Conservation (phyloP, 1,284 basidiomycete genomes). For the Phylloboletellus chloephorus region DNA sequence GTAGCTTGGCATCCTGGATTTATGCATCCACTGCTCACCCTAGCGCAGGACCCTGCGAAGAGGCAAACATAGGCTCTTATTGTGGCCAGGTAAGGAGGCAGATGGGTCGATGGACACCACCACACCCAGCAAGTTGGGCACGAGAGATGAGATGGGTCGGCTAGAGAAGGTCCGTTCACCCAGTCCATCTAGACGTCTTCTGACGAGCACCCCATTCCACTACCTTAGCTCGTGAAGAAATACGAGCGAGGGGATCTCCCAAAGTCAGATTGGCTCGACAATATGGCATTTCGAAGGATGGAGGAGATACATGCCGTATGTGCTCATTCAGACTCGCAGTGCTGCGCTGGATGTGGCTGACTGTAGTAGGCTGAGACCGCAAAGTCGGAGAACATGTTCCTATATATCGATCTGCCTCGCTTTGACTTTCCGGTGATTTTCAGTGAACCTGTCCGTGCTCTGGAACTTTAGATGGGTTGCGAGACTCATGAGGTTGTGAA, state of each 20-base stretch:
- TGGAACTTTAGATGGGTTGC: background rate
- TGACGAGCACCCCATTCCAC: background rate
- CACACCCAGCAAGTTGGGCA: slow-evolving; percentile 81
- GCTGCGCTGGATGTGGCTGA: slow-evolving; percentile 1
- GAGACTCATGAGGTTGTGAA: slow-evolving; percentile 7
- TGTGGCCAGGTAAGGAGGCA: slow-evolving; percentile 82
- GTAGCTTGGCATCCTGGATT: slow-evolving; percentile 36
- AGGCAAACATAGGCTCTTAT: slow-evolving; percentile 83
- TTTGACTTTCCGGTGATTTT: slow-evolving; percentile 99
- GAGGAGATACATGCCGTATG: slow-evolving; percentile 86
- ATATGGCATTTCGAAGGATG: slow-evolving; percentile 88
- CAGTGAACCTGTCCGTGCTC: slow-evolving; percentile 67
- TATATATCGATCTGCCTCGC: slow-evolving; percentile 94
- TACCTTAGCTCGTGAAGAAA: slow-evolving; percentile 84
- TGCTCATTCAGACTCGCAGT: slow-evolving; percentile 8
- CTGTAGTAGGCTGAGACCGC: slow-evolving; percentile 68
- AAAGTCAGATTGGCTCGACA: slow-evolving; percentile 94
- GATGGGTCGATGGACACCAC: slow-evolving; percentile 78
- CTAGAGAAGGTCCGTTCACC: slow-evolving; percentile 74
- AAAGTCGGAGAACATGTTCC: slow-evolving; percentile 84
- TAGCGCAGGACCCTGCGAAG: slow-evolving; percentile 77
- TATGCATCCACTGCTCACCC: slow-evolving; percentile 5
- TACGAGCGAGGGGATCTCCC: slow-evolving; percentile 93
- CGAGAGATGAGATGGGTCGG: slow-evolving; percentile 88
- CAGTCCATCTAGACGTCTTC: background rate